phyloP scores from a whole-genome alignment of 345 rosid genomes.

The Melaleuca quinquenervia region DNA sequence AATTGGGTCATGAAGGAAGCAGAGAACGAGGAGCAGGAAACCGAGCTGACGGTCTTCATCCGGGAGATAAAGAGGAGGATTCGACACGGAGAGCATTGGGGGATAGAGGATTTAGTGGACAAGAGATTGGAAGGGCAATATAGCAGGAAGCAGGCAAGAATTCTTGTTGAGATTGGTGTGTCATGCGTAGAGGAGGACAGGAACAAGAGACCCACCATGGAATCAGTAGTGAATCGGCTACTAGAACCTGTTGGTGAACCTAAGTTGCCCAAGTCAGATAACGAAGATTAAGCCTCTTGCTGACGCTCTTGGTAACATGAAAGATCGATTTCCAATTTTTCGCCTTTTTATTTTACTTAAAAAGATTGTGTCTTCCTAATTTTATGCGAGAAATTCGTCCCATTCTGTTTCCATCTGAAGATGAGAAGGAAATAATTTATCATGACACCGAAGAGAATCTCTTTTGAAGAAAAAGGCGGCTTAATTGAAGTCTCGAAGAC shows the following conservation, averaged over 20 bases:
- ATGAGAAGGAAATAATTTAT: background rate
- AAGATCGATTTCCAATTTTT: background rate
- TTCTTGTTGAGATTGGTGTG: slow-evolving; percentile 14
- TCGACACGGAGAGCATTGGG: background rate
- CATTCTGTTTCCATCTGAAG: background rate
- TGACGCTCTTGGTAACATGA: background rate
- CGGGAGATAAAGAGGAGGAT: slow-evolving; percentile 12
- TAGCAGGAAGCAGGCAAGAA: slow-evolving; percentile 9
- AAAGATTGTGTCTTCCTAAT: background rate
- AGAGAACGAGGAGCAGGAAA: slow-evolving; percentile 9
- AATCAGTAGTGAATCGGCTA: slow-evolving; percentile 13
- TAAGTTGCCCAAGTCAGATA: background rate
- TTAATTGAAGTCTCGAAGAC: background rate
- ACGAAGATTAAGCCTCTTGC: background rate
- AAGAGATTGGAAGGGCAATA: slow-evolving; percentile 16
- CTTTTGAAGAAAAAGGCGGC: background rate
- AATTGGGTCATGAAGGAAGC: slow-evolving; percentile 5
- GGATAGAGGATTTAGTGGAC: slow-evolving; percentile 27
- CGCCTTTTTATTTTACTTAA: background rate
- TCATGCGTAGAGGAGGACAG: slow-evolving; percentile 23
- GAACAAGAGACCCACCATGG: slow-evolving; percentile 26
- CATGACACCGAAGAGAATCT: background rate
- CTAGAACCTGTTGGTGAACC: slow-evolving; percentile 8
- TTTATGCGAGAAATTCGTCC: background rate
- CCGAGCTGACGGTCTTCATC: slow-evolving; percentile 16